These are phyloP conservation scores for Tylopilus subfusipes DNA, from an alignment of 768 basidiomycete genomes.

Conservation along the genomic window DNA sequence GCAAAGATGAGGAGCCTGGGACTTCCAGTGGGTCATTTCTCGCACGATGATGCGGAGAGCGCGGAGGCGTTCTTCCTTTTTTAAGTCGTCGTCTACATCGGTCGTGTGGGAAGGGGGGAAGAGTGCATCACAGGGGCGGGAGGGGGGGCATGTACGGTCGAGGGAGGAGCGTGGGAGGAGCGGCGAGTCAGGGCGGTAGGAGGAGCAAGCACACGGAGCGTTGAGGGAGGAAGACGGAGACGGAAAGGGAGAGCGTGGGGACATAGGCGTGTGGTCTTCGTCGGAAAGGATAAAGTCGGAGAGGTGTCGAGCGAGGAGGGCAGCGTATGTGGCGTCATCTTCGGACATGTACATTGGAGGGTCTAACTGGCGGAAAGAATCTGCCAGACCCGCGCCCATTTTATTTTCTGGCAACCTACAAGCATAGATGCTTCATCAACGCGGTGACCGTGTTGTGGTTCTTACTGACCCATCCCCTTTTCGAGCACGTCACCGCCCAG, in stretches of 20 bases:
- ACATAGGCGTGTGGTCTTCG: constrained; percentile 7
- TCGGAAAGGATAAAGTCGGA: constrained; percentile 31
- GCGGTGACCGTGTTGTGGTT: not conserved
- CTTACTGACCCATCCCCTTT: not conserved
- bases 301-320: constrained; percentile 28
- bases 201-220: constrained; percentile 3
- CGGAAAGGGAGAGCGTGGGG: too few species aligned
- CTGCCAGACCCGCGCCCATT: not conserved
- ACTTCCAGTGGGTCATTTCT: constrained; percentile 32
- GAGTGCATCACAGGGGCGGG: constrained; percentile 32
- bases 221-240: constrained; percentile 29
- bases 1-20: not conserved
- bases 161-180: constrained; percentile 27
- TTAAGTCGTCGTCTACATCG: constrained; percentile 17
- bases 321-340: constrained; percentile 30
- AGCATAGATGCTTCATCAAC: not conserved
- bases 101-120: constrained; percentile 24
- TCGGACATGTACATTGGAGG: constrained; percentile 22
- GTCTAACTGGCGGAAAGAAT: not conserved
- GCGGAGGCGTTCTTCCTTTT: constrained; percentile 32
- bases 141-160: constrained; percentile 22
- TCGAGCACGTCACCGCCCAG: not conserved
- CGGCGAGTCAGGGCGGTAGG: constrained; percentile 30
- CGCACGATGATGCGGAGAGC: constrained; percentile 35
- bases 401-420: not conserved